Conservation (phyloP, 148 eudicot genomes). For the Rheum nobile region DNA sequence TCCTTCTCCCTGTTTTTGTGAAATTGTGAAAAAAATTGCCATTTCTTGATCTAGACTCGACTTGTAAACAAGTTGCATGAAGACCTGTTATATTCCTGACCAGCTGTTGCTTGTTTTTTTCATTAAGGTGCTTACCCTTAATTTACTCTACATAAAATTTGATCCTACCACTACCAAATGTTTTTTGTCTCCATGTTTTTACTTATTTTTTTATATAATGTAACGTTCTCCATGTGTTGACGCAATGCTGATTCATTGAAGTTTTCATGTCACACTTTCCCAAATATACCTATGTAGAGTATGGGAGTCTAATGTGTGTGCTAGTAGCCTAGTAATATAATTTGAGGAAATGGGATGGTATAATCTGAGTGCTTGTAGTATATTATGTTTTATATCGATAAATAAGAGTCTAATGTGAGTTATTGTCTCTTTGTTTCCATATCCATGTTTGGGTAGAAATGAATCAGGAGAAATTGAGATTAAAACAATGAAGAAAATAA, state of each 20-base stretch:
- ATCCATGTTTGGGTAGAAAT: not conserved
- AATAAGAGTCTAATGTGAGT: not conserved
- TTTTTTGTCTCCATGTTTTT: not conserved
- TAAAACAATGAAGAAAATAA: not conserved
- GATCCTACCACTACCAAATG: not conserved
- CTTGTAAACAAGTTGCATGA: not conserved
- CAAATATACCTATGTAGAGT: not conserved
- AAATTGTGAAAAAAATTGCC: not conserved
- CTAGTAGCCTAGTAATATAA: too few species aligned
- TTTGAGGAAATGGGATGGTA: not conserved
- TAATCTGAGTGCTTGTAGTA: too few species aligned
- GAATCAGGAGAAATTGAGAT: not conserved
- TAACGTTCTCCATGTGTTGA: too few species aligned
- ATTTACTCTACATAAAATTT: not conserved
- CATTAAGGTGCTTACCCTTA: not conserved
- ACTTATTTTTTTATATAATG: too few species aligned
- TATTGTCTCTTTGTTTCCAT: not conserved
- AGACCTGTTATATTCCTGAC: not conserved
- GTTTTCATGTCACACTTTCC: not conserved
- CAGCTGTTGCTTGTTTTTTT: not conserved
- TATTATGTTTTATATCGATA: too few species aligned
- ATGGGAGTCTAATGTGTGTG: too few species aligned
- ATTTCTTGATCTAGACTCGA: not conserved
- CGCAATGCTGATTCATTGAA: not conserved
- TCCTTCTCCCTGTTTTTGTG: not conserved